These are phyloP conservation scores for Cercis canadensis DNA, from an alignment of 306 rosid genomes.

Conservation along the genomic window DNA sequence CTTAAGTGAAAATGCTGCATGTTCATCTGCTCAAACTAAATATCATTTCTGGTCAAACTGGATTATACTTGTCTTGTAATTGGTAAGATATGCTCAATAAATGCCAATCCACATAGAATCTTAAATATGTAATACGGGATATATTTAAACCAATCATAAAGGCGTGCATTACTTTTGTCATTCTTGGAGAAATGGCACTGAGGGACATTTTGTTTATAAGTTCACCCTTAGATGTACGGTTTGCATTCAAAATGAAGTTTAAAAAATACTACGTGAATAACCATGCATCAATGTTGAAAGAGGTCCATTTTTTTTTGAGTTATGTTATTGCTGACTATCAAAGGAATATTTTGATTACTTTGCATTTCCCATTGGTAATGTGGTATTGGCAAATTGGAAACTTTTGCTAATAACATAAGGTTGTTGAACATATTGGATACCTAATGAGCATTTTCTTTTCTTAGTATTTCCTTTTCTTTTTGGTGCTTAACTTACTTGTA, in stretches of 20 bases:
- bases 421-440: not conserved
- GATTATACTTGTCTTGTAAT: not conserved
- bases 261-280: not conserved
- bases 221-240: too few relatives aligned
- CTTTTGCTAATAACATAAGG: not conserved
- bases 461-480: not conserved
- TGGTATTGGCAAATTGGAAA: not conserved
- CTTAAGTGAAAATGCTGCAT: not conserved
- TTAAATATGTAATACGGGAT: not conserved
- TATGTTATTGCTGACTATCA: not conserved
- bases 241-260: not conserved
- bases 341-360: not conserved
- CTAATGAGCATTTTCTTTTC: not conserved
- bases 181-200: not conserved
- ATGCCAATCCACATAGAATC: not conserved
- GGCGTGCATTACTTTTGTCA: not conserved
- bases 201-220: too few relatives aligned
- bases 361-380: not conserved
- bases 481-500: not conserved
- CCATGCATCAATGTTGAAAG: not conserved
- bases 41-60: not conserved
- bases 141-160: not conserved
- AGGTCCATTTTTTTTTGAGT: not conserved
- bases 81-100: not conserved
- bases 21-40: not conserved